phyloP scores from a whole-genome alignment of 305 asterid species.

The Fraxinus ornus region DNA sequence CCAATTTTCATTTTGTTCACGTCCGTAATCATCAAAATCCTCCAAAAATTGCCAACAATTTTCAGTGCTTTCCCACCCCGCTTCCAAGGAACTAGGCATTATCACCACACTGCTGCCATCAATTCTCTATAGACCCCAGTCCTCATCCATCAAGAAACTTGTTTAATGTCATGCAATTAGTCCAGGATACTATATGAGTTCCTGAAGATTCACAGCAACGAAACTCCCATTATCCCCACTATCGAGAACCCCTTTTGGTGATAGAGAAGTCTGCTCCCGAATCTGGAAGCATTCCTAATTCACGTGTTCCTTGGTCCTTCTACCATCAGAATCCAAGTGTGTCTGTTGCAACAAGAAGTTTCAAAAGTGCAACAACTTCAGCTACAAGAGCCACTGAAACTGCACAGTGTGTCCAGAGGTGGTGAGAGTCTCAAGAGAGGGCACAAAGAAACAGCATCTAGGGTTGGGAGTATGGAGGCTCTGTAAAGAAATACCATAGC shows the following conservation, averaged over 20 bases:
- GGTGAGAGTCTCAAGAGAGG: slow-evolving; percentile 24
- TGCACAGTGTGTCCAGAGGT: neutral
- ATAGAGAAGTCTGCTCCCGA: slow-evolving; percentile 37
- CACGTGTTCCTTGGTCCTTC: slow-evolving; percentile 1
- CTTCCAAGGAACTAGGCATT: neutral
- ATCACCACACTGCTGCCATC: neutral
- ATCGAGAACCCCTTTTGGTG: slow-evolving; percentile 37
- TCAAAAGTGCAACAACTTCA: neutral
- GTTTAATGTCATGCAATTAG: slow-evolving; percentile 39
- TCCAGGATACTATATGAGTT: slow-evolving; percentile 36
- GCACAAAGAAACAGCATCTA: slow-evolving; percentile 2
- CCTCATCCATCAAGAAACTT: slow-evolving; percentile 24
- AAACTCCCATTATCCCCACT: slow-evolving; percentile 29
- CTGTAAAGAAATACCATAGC: neutral
- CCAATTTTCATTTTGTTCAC: too few species aligned
- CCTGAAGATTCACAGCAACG: slow-evolving; percentile 20
- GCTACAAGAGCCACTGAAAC: slow-evolving; percentile 12
- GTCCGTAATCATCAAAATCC: too few species aligned
- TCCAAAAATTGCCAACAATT: too few species aligned
- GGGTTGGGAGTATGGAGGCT: slow-evolving; percentile 10
- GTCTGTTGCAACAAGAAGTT: slow-evolving; percentile 15
- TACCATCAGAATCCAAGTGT: slow-evolving; percentile 24
- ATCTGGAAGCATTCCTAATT: neutral
- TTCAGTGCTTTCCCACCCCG: too few species aligned
- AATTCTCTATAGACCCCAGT: neutral